These are phyloP conservation scores for Citrus cavaleriei DNA, from an alignment of 345 rosid species.

Conservation along the genomic window DNA sequence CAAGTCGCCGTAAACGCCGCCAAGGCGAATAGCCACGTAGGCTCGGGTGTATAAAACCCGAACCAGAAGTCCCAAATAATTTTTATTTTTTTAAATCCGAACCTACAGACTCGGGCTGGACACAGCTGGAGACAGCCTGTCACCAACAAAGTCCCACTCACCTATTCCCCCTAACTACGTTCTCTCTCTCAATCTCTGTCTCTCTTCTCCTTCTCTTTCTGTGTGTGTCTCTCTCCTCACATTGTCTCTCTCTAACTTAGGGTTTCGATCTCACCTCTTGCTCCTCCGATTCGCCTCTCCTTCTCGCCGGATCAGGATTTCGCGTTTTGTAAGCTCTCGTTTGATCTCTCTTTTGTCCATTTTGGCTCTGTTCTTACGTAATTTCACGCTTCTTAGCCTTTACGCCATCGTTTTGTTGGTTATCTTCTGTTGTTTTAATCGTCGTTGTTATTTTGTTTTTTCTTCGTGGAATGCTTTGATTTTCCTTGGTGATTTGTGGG, in stretches of 20 bases:
- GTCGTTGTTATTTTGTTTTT: background rate
- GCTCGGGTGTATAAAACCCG: slow-evolving; percentile 5
- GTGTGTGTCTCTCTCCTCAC: background rate
- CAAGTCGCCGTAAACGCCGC: slow-evolving; percentile 42
- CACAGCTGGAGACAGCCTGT: slow-evolving; percentile 99
- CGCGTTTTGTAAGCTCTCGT: background rate
- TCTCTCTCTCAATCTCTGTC: slow-evolving; percentile 13
- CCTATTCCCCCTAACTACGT: slow-evolving; percentile 45
- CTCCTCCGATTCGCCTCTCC: background rate
- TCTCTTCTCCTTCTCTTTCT: slow-evolving; percentile 4
- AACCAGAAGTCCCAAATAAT: background rate
- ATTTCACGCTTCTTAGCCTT: background rate
- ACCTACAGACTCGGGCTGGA: slow-evolving; percentile 44
- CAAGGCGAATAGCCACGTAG: slow-evolving; percentile 40
- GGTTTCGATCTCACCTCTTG: slow-evolving; percentile 29
- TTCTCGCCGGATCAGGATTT: background rate
- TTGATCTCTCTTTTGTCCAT: slow-evolving; percentile 1
- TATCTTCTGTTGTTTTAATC: background rate
- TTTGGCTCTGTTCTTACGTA: background rate
- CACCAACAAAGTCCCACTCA: slow-evolving; percentile 94
- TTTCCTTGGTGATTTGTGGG: slow-evolving; percentile 1
- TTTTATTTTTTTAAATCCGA: slow-evolving; percentile 17
- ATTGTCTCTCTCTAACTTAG: slow-evolving; percentile 17
- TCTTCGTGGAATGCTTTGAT: slow-evolving; percentile 8
- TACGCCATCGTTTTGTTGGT: background rate